Evolutionary conservation across 805 yeast genomes (phyloP), one percentile per base, ranked within the genome.

Genomic region (Yarrowia hollandica): DNA sequence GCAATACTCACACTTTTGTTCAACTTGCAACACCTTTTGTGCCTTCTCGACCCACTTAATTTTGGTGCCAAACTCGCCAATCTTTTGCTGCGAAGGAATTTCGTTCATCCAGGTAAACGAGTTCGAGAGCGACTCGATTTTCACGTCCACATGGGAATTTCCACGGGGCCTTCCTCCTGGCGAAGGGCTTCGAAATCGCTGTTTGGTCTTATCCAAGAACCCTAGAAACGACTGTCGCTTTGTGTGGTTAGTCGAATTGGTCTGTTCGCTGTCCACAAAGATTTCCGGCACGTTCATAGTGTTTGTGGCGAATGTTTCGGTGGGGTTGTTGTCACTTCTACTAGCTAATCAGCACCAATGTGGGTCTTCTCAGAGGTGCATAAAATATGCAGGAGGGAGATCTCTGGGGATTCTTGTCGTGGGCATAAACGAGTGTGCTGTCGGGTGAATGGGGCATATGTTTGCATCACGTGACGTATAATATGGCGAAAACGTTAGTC

Each of bases 271-370:
- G 23, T 44, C 54, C 28, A 31, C 54, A 18, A 44, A 15, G 26
- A 44, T 44, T 11, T 44, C 54, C 6, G 54, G 54, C 2, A 44
- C 37, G 37, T 44, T 30, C 54, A 44, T 44, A 9, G 54, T n/a
- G 34, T 3, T 15, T 3, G 23, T 11, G 10, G 22, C n/a, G n/a
- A n/a, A n/a, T 12, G 44, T 25, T 11, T 11, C 14, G 10, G 5
- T 23, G 46, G 16, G 15, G 46, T 25, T 10, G 46, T n/a, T 12
- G 31, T 21, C 23, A 19, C 3, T 5, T 11, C 15, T 37, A 14
- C n/a, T 19, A 14, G 41, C 14, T n/a, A n/a, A n/a, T n/a, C n/a
- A n/a, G n/a, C n/a, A n/a, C n/a, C n/a, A n/a, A n/a, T n/a, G 41
- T 37, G 44, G 44, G 44, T 39, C 44, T 9, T 38, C 44, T 21